These are phyloP conservation scores for Simplicillium aogashimaense DNA, from an alignment of 2,329 filamentous ascomycete genomes.

Conservation along the genomic window DNA sequence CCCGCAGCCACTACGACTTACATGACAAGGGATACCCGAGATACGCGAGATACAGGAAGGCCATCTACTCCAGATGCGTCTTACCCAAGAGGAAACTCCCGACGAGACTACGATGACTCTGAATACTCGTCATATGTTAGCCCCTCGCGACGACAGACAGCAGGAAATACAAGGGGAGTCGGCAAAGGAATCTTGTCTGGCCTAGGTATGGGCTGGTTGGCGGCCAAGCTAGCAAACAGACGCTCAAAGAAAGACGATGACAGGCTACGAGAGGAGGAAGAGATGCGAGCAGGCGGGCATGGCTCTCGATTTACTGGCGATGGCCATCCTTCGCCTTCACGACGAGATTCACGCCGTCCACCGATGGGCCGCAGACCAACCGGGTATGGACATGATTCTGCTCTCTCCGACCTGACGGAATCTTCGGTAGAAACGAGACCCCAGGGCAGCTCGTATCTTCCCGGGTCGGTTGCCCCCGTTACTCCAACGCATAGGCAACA, in stretches of 20 bases:
- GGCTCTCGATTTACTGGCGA: constrained; percentile 62
- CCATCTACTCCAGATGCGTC: constrained; percentile 37
- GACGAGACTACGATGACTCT: constrained; percentile 38
- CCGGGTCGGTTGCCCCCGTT: constrained; percentile 15
- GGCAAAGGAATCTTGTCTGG: constrained; percentile 49
- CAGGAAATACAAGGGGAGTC: constrained; percentile 31
- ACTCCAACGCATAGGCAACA: background rate
- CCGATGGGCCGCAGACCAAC: constrained; percentile 20
- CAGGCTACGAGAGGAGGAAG: constrained; percentile 37
- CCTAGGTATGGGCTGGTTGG: constrained; percentile 59
- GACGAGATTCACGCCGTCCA: constrained; percentile 22
- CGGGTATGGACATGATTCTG: constrained; percentile 16
- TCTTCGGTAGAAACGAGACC: constrained; percentile 17
- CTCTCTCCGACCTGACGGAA: constrained; percentile 23
- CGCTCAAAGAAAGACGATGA: constrained; percentile 37
- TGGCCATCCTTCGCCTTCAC: constrained; percentile 42
- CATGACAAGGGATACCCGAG: constrained; percentile 4
- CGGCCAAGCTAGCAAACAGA: constrained; percentile 53
- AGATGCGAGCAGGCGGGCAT: constrained; percentile 48
- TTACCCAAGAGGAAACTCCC: constrained; percentile 19
- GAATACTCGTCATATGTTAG: constrained; percentile 53
- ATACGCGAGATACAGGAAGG: constrained; percentile 33
- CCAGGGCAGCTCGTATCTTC: constrained; percentile 1
- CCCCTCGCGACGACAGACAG: constrained; percentile 46
- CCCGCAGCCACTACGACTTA: constrained; percentile 27